phyloP scores from a whole-genome alignment of 2,329 filamentous ascomycete genomes.

The Calonectria pteridis region DNA sequence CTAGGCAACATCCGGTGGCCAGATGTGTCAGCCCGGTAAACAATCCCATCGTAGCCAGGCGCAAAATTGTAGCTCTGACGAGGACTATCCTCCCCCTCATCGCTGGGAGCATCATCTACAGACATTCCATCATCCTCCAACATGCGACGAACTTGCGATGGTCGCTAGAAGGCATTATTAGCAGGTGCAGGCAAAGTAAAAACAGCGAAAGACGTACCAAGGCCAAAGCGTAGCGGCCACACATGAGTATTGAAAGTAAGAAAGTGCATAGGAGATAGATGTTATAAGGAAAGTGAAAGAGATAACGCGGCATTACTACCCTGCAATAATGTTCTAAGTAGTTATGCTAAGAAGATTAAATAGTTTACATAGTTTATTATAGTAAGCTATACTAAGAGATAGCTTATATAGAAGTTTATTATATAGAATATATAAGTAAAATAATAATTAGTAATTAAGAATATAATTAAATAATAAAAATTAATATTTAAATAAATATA shows the following conservation, averaged over 20 bases:
- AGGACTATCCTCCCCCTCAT: conserved; percentile 71
- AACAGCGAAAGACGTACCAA: conserved; percentile 44
- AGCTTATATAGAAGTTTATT: background rate
- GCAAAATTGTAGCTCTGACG: conserved; percentile 93
- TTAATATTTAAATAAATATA: background rate
- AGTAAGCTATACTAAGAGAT: background rate
- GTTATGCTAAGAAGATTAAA: no score
- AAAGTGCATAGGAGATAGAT: no score
- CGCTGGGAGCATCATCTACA: conserved; percentile 77
- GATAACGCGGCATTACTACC: no score
- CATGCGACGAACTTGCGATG: conserved; percentile 79
- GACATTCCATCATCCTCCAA: conserved; percentile 81
- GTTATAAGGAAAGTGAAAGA: no score
- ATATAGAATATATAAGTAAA: background rate
- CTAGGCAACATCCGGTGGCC: conserved; percentile 59
- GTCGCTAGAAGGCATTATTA: conserved; percentile 66
- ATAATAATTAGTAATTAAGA: background rate
- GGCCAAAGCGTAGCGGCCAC: conserved; percentile 52
- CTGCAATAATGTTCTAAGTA: no score
- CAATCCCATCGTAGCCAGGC: conserved; percentile 85
- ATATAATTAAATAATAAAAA: background rate
- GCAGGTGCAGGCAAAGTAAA: background rate
- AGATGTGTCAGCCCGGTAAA: conserved; percentile 83
- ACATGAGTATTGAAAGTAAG: conserved; percentile 42
- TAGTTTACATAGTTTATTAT: no score